Evolutionary conservation across 2,329 filamentous ascomycete genomes (phyloP).

Genomic region (Podosphaera xanthii): DNA sequence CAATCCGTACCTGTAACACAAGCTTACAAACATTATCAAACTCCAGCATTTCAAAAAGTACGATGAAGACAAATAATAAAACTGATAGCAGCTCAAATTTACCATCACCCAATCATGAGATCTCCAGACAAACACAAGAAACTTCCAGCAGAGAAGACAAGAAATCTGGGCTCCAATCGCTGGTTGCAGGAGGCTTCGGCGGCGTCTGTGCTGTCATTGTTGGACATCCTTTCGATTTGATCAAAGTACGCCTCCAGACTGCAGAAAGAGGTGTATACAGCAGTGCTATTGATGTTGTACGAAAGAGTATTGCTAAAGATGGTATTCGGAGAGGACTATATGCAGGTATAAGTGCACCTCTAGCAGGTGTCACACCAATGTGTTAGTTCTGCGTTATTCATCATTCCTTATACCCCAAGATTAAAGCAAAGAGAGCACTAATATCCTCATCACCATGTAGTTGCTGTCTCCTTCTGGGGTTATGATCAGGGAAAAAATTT

Average conservation of each 20-base stretch:
- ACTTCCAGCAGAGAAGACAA: constrained; percentile 19
- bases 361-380: constrained; percentile 96
- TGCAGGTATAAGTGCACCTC: constrained; percentile 84
- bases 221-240: constrained; percentile 88
- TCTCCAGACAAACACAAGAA: no score
- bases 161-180: constrained; percentile 41
- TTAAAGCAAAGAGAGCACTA: not conserved
- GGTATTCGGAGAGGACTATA: constrained; percentile 66
- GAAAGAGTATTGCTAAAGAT: constrained; percentile 69
- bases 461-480: constrained; percentile 56
- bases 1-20: no score
- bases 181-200: constrained; percentile 77
- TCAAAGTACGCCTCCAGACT: constrained; percentile 93
- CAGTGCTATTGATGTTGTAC: constrained; percentile 75
- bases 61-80: no score
- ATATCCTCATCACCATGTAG: constrained; percentile 18
- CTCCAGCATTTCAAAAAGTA: no score
- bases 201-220: constrained; percentile 86
- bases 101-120: no score
- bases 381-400: constrained; percentile 36
- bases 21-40: no score
- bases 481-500: constrained; percentile 90
- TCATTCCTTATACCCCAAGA: no score
- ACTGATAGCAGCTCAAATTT: no score
- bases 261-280: constrained; percentile 83